phyloP scores from a whole-genome alignment of 2,329 filamentous ascomycete genomes.

The Fusarium udum region DNA sequence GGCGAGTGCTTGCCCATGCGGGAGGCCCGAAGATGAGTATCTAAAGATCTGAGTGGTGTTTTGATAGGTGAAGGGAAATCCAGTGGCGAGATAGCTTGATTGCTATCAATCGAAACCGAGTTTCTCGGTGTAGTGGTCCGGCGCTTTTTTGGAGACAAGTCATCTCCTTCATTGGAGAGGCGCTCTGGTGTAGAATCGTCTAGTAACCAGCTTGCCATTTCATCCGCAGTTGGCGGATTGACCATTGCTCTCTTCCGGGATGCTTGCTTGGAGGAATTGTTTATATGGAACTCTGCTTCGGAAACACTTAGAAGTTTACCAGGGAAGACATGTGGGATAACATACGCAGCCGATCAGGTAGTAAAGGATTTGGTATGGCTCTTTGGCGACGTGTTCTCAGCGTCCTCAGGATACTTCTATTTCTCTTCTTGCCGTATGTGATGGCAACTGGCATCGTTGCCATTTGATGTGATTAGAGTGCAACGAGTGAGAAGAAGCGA shows the following conservation, averaged over 20 bases:
- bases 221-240: constrained; percentile 31
- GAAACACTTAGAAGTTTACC: neutral
- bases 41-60: neutral
- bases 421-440: constrained; percentile 47
- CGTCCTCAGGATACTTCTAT: constrained; percentile 41
- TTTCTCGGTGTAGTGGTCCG: constrained; percentile 1
- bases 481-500: neutral
- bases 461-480: neutral
- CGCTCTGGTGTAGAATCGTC: constrained; percentile 37
- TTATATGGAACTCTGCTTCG: neutral
- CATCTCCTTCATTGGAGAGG: neutral
- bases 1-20: constrained; percentile 24
- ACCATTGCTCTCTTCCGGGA: constrained; percentile 15
- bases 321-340: neutral
- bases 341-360: constrained; percentile 33
- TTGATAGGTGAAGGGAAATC: constrained; percentile 18
- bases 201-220: constrained; percentile 46
- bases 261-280: constrained; percentile 10
- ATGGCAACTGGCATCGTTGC: constrained; percentile 38
- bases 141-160: constrained; percentile 11
- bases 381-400: constrained; percentile 43
- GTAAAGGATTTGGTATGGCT: constrained; percentile 21
- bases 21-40: neutral
- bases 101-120: neutral
- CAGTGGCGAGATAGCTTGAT: constrained; percentile 12